Evolutionary conservation across 768 basidiomycete species (phyloP).

Genomic region (Collybiopsis confluens): DNA sequence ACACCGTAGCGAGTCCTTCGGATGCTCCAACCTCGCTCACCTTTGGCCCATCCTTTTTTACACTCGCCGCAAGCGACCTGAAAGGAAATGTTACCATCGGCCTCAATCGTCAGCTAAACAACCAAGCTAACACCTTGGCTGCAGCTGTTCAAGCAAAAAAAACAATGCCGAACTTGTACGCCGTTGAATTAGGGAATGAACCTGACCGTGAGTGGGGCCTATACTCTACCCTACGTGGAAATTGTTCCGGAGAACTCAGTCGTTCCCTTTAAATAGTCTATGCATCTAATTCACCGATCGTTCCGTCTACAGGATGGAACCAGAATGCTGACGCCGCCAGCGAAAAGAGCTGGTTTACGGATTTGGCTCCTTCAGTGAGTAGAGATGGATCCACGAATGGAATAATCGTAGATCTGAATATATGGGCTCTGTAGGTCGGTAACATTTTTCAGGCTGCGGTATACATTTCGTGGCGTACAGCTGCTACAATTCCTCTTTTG

Average conservation of each 20-base stretch:
- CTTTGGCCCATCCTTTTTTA: slow-evolving; percentile 27
- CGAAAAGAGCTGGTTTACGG: slow-evolving; percentile 27
- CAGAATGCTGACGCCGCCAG: slow-evolving; percentile 26
- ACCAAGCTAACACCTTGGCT: slow-evolving; percentile 26
- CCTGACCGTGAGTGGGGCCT: slow-evolving; percentile 30
- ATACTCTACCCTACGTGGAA: too few species aligned
- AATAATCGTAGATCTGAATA: background rate
- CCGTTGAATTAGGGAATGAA: slow-evolving; percentile 35
- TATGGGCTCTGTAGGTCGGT: slow-evolving; percentile 27
- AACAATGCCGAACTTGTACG: slow-evolving; percentile 27
- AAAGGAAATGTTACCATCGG: slow-evolving; percentile 31
- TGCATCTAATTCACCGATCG: slow-evolving; percentile 26
- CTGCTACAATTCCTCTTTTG: slow-evolving; percentile 24
- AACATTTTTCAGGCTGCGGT: slow-evolving; percentile 34
- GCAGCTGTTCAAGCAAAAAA: slow-evolving; percentile 27
- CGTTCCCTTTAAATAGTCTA: too few species aligned
- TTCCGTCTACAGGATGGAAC: slow-evolving; percentile 27
- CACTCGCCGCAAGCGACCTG: slow-evolving; percentile 24
- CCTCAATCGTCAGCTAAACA: slow-evolving; percentile 32
- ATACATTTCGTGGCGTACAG: slow-evolving; percentile 26
- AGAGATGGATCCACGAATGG: background rate
- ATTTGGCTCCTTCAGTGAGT: slow-evolving; percentile 23
- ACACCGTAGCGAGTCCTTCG: slow-evolving; percentile 29
- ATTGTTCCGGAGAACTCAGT: too few species aligned
- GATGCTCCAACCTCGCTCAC: slow-evolving; percentile 29